Conservation (phyloP, 176 grass and related monocot genomes). For the Raddia guianensis region DNA sequence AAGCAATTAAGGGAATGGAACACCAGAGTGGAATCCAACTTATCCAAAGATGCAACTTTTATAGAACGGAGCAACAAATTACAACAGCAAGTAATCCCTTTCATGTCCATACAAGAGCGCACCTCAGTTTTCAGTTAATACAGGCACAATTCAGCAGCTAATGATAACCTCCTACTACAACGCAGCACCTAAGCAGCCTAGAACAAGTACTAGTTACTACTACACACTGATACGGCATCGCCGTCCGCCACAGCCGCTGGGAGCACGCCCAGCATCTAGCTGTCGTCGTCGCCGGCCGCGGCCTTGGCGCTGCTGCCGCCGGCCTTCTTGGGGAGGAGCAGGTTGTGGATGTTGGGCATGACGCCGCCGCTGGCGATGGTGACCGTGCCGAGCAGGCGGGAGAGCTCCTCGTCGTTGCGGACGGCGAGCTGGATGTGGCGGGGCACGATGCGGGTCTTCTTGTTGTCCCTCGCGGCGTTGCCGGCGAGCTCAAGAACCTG, state of each 20-base stretch:
- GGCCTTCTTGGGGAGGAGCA: constrained; percentile 91
- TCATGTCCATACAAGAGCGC: neutral
- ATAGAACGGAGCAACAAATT: constrained; percentile 36
- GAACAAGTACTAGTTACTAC: neutral
- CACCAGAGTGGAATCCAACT: neutral
- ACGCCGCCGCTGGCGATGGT: constrained; percentile 97
- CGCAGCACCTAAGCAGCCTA: constrained; percentile 39
- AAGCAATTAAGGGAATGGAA: neutral
- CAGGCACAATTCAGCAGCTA: constrained; percentile 11
- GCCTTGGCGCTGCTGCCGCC: constrained; percentile 66
- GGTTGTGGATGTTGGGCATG: constrained; percentile 99
- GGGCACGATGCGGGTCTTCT: constrained; percentile 97
- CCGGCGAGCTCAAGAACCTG: constrained; percentile 95
- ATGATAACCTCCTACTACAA: neutral
- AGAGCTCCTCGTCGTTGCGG: constrained; percentile 95
- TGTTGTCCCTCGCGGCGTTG: constrained; percentile 95
- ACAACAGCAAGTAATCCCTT: constrained; percentile 33
- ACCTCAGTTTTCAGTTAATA: constrained; percentile 4
- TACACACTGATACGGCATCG: constrained; percentile 18
- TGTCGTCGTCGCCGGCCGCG: constrained; percentile 66
- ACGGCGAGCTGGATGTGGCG: constrained; percentile 98
- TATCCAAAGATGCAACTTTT: constrained; percentile 17
- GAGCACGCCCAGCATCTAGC: constrained; percentile 19
- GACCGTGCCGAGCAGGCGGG: constrained; percentile 82
- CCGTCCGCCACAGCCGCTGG: neutral